These are phyloP conservation scores for Penicillium egyptiacum DNA, from an alignment of 495 filamentous ascomycete genomes.

Conservation along the genomic window DNA sequence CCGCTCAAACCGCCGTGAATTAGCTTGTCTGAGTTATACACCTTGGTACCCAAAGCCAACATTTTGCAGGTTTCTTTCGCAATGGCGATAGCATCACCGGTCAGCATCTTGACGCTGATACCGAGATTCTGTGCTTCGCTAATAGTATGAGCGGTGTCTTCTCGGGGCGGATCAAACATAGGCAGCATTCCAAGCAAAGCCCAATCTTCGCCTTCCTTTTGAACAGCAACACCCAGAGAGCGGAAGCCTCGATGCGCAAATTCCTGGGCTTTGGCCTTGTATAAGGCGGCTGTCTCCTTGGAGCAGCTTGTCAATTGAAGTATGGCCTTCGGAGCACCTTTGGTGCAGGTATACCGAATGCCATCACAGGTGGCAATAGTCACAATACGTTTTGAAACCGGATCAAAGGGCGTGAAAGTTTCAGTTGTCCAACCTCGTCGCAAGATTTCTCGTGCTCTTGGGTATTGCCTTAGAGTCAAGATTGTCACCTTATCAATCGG, in stretches of 20 bases:
- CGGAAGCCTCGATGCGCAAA: conserved; percentile 75
- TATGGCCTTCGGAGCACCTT: conserved; percentile 71
- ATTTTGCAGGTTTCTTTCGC: conserved; percentile 78
- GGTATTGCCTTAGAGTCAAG: conserved; percentile 64
- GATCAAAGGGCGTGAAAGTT: conserved; percentile 71
- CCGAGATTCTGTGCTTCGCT: conserved; percentile 69
- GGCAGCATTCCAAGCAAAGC: conserved; percentile 68
- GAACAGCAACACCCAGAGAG: conserved; percentile 68
- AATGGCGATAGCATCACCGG: conserved; percentile 73
- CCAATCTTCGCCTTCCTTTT: conserved; percentile 62
- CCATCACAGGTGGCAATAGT: conserved; percentile 60
- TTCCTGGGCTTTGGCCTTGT: conserved; percentile 65
- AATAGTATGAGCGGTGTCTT: conserved; percentile 75
- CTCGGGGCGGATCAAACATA: conserved; percentile 74
- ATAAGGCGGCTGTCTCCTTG: conserved; percentile 57
- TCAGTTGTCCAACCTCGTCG: conserved; percentile 66
- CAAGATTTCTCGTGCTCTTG: conserved; percentile 63
- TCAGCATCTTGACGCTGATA: conserved; percentile 75
- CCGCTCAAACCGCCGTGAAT: conserved; percentile 70
- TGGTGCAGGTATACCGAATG: conserved; percentile 64
- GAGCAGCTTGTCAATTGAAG: conserved; percentile 63
- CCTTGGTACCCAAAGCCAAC: conserved; percentile 72
- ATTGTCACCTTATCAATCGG: conserved; percentile 75
- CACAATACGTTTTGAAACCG: conserved; percentile 73
- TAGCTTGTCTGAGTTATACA: conserved; percentile 70